phyloP scores from a whole-genome alignment of 75 land plant species.

The Cryptomeria japonica region DNA sequence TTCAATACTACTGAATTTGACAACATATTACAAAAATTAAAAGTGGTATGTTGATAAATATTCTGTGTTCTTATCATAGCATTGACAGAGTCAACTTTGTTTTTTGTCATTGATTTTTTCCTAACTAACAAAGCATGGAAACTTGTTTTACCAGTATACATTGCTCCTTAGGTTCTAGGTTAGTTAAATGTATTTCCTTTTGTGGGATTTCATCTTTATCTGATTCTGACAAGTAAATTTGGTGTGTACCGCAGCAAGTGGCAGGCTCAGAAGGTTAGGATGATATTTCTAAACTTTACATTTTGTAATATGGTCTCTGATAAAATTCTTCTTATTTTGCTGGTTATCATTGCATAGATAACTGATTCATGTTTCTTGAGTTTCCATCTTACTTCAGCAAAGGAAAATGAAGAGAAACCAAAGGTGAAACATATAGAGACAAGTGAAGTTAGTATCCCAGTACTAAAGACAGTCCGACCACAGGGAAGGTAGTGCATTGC shows the following conservation, averaged over 20 bases:
- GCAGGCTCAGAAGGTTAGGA: not conserved
- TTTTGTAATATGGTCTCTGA: not conserved
- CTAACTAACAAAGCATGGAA: not conserved
- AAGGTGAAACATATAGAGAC: not conserved
- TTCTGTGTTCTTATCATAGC: not conserved
- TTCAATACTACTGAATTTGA: conserved; percentile 92
- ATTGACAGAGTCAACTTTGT: not conserved
- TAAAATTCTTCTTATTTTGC: not conserved
- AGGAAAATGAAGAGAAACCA: not conserved
- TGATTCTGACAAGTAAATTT: not conserved
- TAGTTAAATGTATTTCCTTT: not conserved
- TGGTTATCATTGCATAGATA: not conserved
- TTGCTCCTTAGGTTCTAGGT: not conserved
- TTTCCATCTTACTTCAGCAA: not conserved
- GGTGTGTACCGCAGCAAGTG: conserved; percentile 16
- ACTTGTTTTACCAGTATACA: not conserved
- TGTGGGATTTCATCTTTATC: not conserved
- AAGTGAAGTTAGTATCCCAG: not conserved
- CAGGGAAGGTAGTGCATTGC: conserved; percentile 72
- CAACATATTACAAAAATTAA: conserved; percentile 79
- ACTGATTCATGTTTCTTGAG: not conserved
- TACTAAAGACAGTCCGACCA: conserved; percentile 57
- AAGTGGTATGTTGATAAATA: conserved; percentile 64
- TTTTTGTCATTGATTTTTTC: not conserved
- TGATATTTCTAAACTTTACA: not conserved